Evolutionary conservation across 2,329 filamentous ascomycete genomes (phyloP), one percentile per base, ranked within the genome.

Genomic region (Cercospora brassicicola): DNA sequence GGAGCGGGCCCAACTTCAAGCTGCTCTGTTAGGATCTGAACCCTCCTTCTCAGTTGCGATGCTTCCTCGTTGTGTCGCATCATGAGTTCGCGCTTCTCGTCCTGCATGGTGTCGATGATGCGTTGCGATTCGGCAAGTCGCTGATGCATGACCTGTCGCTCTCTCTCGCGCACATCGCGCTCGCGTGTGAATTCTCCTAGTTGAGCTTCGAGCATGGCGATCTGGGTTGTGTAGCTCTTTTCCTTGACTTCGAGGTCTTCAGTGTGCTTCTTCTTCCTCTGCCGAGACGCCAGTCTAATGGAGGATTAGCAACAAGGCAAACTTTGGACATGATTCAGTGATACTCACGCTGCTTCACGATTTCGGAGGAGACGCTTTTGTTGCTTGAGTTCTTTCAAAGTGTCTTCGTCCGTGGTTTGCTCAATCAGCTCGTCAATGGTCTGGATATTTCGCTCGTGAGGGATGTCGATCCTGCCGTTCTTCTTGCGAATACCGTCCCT

Each of bases 351-450:
- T 81, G 95, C 95, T 84, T 98, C 94, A 77, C 95, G 89, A 82
- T 99, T 99, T 77, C 95, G 88, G 71, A 99, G 85, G 70, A 99
- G 85, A 69, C 95, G 90, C 86, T 98, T 98, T 81, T 97, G 95
- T 80, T 97, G 93, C 87, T 99, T 99, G 76, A 99, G 86, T 83
- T 98, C 94, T 86, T 97, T 98, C 84, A 97, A 91, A 83, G 96
- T 91, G 73, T 95, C 89, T 77, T 98, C 94, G 79, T 96, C 91
- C 65, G 88, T 93, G 39, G 93, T 94, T 81, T 92, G 89, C 63
- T 90, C 86, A 80, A 99, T 98, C 77, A 98, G 86, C 69, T 92
- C 87, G 80, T 99, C 95, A 81, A 99, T 98, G 82, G 96, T 98
- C 84, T 88, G 90, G 74, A 99, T 87, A 77, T 94, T 98, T 70